These are phyloP conservation scores for Fusarium coffeatum DNA, from an alignment of 2,329 filamentous ascomycete genomes.

Conservation along the genomic window DNA sequence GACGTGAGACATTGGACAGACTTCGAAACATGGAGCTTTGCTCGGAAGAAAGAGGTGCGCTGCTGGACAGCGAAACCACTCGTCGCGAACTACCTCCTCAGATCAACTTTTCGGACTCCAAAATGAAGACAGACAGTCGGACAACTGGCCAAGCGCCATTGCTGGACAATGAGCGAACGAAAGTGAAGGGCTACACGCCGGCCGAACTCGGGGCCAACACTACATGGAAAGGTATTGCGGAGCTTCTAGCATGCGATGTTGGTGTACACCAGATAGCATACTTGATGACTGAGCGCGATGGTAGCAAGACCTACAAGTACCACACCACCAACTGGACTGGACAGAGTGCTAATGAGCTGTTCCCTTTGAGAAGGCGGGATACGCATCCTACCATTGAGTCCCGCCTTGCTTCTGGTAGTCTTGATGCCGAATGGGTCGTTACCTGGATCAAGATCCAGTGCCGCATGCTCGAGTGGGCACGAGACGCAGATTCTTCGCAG, in stretches of 20 bases:
- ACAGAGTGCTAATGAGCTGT: conserved; percentile 21
- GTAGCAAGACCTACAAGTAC: background rate
- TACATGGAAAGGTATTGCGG: conserved; percentile 41
- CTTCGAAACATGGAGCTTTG: background rate
- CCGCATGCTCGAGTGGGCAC: conserved; percentile 47
- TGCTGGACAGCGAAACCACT: conserved; percentile 21
- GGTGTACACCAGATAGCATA: conserved; percentile 41
- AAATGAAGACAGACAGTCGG: background rate
- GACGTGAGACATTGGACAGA: background rate
- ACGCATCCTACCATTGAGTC: conserved; percentile 50
- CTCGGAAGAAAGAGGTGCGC: background rate
- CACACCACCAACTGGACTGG: conserved; percentile 38
- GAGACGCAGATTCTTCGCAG: conserved; percentile 47
- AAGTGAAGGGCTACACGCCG: background rate
- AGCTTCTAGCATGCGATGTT: conserved; percentile 41
- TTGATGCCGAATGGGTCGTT: conserved; percentile 51
- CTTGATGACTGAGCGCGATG: conserved; percentile 23
- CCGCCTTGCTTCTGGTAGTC: conserved; percentile 51
- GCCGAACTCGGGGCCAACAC: background rate
- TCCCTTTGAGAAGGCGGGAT: background rate
- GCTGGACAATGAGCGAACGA: conserved; percentile 3
- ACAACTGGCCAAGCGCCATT: background rate
- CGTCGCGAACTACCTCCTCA: conserved; percentile 21
- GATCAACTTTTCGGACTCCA: conserved; percentile 7
- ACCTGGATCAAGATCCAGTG: conserved; percentile 52